Evolutionary conservation across 2,329 filamentous ascomycete genomes (phyloP), one percentile per base, ranked within the genome.

Genomic region (Ophiostoma quercus): DNA sequence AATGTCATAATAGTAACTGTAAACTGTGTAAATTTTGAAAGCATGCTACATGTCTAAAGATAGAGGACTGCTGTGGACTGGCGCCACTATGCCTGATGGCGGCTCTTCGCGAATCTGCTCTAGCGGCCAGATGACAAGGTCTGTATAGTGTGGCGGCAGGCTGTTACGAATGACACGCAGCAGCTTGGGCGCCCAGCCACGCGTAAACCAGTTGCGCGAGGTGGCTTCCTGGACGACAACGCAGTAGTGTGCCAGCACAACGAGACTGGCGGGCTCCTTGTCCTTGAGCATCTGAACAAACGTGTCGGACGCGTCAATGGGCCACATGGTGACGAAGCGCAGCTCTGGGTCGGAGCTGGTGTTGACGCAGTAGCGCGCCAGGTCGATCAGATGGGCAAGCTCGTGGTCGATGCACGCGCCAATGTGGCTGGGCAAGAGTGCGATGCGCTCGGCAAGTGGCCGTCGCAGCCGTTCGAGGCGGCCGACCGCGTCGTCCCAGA

Each of bases 231-330:
- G 47, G 2, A 76, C 69, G 16, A 75, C 69, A n/a, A 73, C 72
- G 34, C 74, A 76, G 67, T 76, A 76, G 67, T 73, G 71, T n/a
- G 72, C 71, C 16, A 75, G 69, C 11, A 76, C 66, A 14, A 72
- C 69, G 47, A 76, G 68, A 12, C 74, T 73, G 1, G 70, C 70
- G 7, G 74, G 71, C 39, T 73, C 71, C 5, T 73, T 67, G 34
- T 73, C 69, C 16, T 71, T 60, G 51, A 76, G 54, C 54, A 76
- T 66, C 39, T 71, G 63, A 39, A 75, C 72, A 70, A 72, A 75
- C 47, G 70, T 73, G n/a, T 74, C 73, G 0, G 74, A 72, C 2
- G 75, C 67, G 29, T 71, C 69, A 65, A 74, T 75, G 19, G 75
- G 75, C 75, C 75, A 76, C 16, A 71, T 71, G 14, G 72, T 69